Evolutionary conservation across 176 grass and related monocot species (phyloP).

Genomic region (Microstegium vimineum): DNA sequence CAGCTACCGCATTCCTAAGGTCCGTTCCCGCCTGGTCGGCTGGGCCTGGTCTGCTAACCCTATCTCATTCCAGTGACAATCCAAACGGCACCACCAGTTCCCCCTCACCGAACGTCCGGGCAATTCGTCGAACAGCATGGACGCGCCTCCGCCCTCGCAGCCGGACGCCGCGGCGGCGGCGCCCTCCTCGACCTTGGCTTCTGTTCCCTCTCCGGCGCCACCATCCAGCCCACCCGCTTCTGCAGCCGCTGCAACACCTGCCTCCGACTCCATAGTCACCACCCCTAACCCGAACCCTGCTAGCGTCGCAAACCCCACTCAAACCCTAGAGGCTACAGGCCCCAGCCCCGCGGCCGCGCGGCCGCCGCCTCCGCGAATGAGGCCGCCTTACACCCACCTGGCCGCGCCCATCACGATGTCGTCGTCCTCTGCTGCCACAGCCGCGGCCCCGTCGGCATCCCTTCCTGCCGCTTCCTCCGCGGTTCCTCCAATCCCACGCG

Average conservation of each 20-base stretch:
- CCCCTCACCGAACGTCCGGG: not conserved
- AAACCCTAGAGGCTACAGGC: conserved; percentile 38
- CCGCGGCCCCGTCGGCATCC: conserved; percentile 26
- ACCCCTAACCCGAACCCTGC: not conserved
- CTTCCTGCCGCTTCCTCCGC: conserved; percentile 8
- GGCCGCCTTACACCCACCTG: conserved; percentile 47
- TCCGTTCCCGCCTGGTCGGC: too few relatives aligned
- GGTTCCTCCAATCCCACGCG: conserved; percentile 27
- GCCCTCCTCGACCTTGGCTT: conserved; percentile 9
- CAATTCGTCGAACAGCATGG: conserved; percentile 37
- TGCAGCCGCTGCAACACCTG: not conserved
- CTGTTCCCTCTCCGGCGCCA: conserved; percentile 2
- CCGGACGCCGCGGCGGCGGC: conserved; percentile 15
- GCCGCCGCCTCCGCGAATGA: conserved; percentile 30
- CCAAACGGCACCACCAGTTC: too few relatives aligned
- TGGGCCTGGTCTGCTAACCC: too few relatives aligned
- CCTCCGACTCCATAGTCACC: conserved; percentile 11
- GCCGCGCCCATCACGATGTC: conserved; percentile 44
- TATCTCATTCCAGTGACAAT: too few relatives aligned
- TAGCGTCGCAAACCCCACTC: conserved; percentile 7
- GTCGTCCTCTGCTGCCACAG: conserved; percentile 23
- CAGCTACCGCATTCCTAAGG: too few relatives aligned
- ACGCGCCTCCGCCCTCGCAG: conserved; percentile 24
- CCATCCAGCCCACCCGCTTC: not conserved
- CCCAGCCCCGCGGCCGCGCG: conserved; percentile 8